Base-by-base conservation (phyloP, 225 moss, liverwort and hornwort species). In the Physcomitrellopsis africana region DNA sequence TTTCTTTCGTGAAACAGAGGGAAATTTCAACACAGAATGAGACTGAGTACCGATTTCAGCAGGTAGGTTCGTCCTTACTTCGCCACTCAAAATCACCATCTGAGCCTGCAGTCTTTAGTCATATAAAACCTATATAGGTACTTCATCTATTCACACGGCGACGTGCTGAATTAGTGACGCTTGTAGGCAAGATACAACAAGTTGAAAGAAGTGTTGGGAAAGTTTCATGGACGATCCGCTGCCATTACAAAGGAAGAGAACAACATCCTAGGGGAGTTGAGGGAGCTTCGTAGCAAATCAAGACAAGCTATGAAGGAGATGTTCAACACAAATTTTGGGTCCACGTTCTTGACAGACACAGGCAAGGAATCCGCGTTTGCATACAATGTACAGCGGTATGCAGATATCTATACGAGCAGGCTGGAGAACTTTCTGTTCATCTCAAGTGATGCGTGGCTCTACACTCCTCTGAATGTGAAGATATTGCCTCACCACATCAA, bases 401-500 rank as follows among this genome's bases (percentile, higher is more conserved):
- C 94, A 51, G 97, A 97, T 65, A 84, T 97, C 72, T 97, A 94
- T 51, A 94, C 93, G 15, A 94, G 97, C 81, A 83, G 92, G 46
- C 73, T 94, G 77, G 94, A 97, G 75, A 97, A 97, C 75, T 86
- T 97, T 70, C 82, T 92, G 27, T 53, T 56, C n/a, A 85, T 82
- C 41, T 89, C 93, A 13, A 85, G 83, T 69, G 97, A 94, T 74
- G 91, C 90, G 27, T 97, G 94, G 97, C 89, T 92, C 11, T 93
- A 86, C 81, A 84, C 92, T 1, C 91, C 94, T 20, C 88, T 89
- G 66, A 89, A 93, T 81, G 82, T 97, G 14, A 94, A 93, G 70
- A 90, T 91, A 69, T 90, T 93, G 68, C 97, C 97, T 13, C 97
- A 94, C 65, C 92, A 97, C 69, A 81, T 97, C 51, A 97, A 93